A percentile compares a stretch with the other conserved stretches of the same genome.
These are phyloP conservation scores for Elongisporangium anandrum DNA, from an alignment of 352 stramenopile genomes.

Conservation along the genomic window DNA sequence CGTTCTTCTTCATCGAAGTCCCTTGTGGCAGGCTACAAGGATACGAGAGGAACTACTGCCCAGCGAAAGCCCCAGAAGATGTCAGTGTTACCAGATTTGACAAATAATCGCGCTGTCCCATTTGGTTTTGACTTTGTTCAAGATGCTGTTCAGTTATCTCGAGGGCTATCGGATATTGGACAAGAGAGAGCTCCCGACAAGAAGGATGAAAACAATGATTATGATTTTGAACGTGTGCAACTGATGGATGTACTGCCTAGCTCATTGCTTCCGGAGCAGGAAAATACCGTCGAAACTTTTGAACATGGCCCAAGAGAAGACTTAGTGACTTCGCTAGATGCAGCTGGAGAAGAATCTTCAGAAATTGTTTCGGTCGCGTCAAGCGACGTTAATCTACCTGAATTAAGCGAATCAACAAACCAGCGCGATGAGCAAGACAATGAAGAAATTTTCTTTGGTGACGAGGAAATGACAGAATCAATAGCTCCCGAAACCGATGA, in stretches of 20 bases:
- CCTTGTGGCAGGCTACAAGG: conserved; percentile 27
- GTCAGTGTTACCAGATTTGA: conserved; percentile 7
- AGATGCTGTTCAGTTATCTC: conserved; percentile 7
- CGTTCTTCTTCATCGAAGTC: conserved; percentile 6
- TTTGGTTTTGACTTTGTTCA: conserved; percentile 6
- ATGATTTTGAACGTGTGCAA: conserved; percentile 1
- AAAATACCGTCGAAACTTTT: not conserved
- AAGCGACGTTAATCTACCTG: not conserved
- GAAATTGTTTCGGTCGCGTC: not conserved
- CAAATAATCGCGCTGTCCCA: conserved; percentile 2
- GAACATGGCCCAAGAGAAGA: not conserved
- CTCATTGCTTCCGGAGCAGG: not conserved
- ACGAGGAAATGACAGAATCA: conserved; percentile 3
- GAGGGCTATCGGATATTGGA: conserved; percentile 9
- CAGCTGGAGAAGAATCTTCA: not conserved
- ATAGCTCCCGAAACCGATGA: not conserved
- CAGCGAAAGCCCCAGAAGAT: conserved; percentile 13
- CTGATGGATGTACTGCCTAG: not conserved
- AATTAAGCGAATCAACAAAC: not conserved
- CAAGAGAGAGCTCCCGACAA: conserved; percentile 16
- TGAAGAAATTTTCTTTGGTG: conserved; percentile 1
- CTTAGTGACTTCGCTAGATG: not conserved
- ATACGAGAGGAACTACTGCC: conserved; percentile 14
- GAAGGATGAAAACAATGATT: conserved; percentile 1
- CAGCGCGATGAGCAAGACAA: not conserved